Evolutionary conservation across 2,329 filamentous ascomycete species (phyloP), one percentile per base, ranked within the genome.

Genomic region (Chaetomium olivaceum): DNA sequence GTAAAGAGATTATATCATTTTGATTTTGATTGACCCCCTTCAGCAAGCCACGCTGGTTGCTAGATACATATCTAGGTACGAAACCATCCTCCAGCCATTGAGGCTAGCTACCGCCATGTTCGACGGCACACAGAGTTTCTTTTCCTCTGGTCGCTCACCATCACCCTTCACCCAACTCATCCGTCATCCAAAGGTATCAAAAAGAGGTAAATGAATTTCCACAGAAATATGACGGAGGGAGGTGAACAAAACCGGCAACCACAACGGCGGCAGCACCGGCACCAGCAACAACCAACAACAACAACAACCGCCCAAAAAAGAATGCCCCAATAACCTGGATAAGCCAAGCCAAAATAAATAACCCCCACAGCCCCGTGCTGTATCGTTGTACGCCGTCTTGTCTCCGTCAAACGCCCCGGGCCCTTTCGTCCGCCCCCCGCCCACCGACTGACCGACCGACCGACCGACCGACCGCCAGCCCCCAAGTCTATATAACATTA

Each of bases 401-500:
- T 70, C 66, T 69, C 64, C 68, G 59, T 66, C 59, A 63, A 71
- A 71, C 69, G 69, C 69, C 69, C 58, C 25, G 46, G 46, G 8
- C n/a, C 46, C n/a, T 48, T 14, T 57, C 58, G 39, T 39, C 55
- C 58, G 3, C 39, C 23, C 2, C 16, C 39, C n/a, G n/a, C n/a
- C n/a, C n/a, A 16, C 39, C 39, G 16, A 19, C 39, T 5, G 14
- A 29, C 39, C 9, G 46, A 23, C 46, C 56, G 25, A 16, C 39
- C 39, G 16, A 19, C 39, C 16, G 14, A 29, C 39, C 9, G 46
- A 23, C 46, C 56, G 25, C 16, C 61, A 36, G 11, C 33, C 33
- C 25, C 65, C 64, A 62, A 39, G 57, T 69, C 68, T 69, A 69
- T 69, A 69, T 69, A 66, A 66, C 58, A 68, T 66, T 67, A 65